Conservation (phyloP, 805 yeast genomes). For the Maudiozyma turicensis region DNA sequence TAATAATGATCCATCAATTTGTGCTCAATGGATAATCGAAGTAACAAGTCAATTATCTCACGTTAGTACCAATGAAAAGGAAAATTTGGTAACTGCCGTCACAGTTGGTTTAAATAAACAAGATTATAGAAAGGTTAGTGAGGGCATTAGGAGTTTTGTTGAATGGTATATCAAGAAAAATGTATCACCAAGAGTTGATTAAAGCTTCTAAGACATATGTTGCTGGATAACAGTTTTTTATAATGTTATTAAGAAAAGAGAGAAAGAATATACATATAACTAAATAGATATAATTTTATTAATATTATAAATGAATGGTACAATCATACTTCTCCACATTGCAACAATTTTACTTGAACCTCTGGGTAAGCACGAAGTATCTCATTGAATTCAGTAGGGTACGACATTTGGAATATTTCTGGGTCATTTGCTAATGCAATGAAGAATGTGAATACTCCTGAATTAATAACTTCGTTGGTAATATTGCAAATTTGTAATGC, state of each 20-base stretch:
- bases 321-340: slow-evolving; percentile 14
- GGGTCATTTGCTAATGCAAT: slow-evolving; percentile 81
- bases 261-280: neutral
- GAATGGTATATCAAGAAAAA: slow-evolving; percentile 78
- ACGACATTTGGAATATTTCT: slow-evolving; percentile 62
- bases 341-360: slow-evolving; percentile 46
- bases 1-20: slow-evolving; percentile 30
- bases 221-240: neutral
- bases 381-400: slow-evolving; percentile 59
- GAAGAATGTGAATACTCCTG: slow-evolving; percentile 77
- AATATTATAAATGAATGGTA: neutral
- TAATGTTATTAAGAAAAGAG: neutral
- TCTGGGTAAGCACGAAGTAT: slow-evolving; percentile 59
- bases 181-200: slow-evolving; percentile 37
- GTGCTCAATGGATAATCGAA: slow-evolving; percentile 48
- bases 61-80: slow-evolving; percentile 61
- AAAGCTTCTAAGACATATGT: neutral
- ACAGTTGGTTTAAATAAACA: slow-evolving; percentile 53
- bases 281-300: neutral
- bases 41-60: slow-evolving; percentile 39
- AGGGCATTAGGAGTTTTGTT: slow-evolving; percentile 65
- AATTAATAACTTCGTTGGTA: slow-evolving; percentile 62
- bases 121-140: slow-evolving; percentile 65
- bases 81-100: slow-evolving; percentile 48
- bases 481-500: slow-evolving; percentile 68